Conservation (phyloP, 164 flowering plant species). For the Vitis cinerea region DNA sequence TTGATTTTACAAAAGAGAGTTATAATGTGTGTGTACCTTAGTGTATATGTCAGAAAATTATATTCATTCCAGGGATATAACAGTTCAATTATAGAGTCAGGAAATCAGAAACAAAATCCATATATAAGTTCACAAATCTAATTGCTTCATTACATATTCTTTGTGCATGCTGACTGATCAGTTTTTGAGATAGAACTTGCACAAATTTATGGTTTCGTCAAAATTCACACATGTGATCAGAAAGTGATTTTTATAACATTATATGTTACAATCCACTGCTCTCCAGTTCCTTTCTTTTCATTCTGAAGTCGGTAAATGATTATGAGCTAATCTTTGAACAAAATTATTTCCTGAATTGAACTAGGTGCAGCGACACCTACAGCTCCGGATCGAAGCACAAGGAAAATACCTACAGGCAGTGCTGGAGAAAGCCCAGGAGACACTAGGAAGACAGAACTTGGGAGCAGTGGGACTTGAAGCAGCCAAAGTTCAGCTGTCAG, state of each 20-base stretch:
- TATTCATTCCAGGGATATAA: no score
- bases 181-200: no score
- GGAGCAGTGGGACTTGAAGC: slow-evolving; percentile 71
- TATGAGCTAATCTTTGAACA: not conserved
- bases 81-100: no score
- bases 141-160: not conserved
- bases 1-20: no score
- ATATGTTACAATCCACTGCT: not conserved
- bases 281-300: not conserved
- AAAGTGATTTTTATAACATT: not conserved
- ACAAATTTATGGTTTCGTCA: no score
- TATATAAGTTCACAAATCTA: not conserved
- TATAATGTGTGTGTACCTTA: no score
- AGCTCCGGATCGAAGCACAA: slow-evolving; percentile 88
- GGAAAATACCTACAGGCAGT: slow-evolving; percentile 87
- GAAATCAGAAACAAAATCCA: not conserved
- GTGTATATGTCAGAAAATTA: no score
- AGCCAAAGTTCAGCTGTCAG: slow-evolving; percentile 77
- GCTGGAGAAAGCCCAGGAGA: slow-evolving; percentile 89
- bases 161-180: not conserved
- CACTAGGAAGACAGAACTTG: slow-evolving; percentile 72
- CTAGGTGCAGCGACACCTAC: slow-evolving; percentile 87
- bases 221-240: no score
- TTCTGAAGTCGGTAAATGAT: not conserved
- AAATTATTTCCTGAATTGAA: slow-evolving; percentile 12